These are phyloP conservation scores for Amniculicola lignicola DNA, from an alignment of 495 filamentous ascomycete genomes.

Conservation along the genomic window DNA sequence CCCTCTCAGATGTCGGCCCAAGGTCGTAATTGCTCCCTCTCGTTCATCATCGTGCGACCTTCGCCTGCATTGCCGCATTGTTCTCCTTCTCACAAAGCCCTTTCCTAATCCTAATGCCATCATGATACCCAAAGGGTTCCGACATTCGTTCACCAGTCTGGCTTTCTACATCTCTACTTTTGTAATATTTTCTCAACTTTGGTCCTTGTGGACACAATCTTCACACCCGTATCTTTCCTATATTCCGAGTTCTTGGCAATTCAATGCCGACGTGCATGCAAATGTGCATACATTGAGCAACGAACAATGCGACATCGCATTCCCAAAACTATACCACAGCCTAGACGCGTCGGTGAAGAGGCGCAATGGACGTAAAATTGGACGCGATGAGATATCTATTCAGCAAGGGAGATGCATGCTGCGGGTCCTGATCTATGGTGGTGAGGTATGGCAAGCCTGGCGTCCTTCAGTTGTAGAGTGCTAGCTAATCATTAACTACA, in stretches of 20 bases:
- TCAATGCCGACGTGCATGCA: constrained; percentile 18
- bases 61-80: too few relatives aligned
- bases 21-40: too few relatives aligned
- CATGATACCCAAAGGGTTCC: constrained; percentile 14
- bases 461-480: neutral
- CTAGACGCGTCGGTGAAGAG: constrained; percentile 13
- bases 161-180: constrained; percentile 9
- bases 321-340: constrained; percentile 24
- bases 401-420: constrained; percentile 20
- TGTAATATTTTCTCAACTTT: constrained; percentile 12
- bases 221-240: neutral
- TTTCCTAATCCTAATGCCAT: constrained; percentile 33
- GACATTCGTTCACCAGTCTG: constrained; percentile 9
- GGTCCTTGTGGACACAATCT: constrained; percentile 10
- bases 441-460: constrained; percentile 25
- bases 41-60: too few relatives aligned
- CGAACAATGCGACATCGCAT: constrained; percentile 27
- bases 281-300: constrained; percentile 24
- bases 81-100: too few relatives aligned
- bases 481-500: neutral
- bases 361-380: constrained; percentile 6
- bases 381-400: constrained; percentile 7
- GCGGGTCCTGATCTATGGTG: constrained; percentile 17
- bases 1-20: too few relatives aligned
- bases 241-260: constrained; percentile 8